These are phyloP conservation scores for Daphne laureola DNA, from an alignment of 441 rosid species.

Conservation along the genomic window DNA sequence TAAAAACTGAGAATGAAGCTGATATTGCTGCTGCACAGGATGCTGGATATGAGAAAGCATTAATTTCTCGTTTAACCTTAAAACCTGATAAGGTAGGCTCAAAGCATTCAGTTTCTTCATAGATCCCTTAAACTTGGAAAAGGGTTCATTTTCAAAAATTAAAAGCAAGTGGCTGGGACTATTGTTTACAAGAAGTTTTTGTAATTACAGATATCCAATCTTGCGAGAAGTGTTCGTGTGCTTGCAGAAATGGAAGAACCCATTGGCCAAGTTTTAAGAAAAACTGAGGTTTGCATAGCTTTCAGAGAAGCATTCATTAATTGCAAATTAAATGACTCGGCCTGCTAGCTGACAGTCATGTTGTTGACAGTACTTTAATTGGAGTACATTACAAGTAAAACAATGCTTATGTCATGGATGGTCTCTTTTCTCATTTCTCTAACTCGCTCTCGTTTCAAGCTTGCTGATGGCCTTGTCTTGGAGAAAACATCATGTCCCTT, in stretches of 20 bases:
- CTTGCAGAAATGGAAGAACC: conserved; percentile 57
- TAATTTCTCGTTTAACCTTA: conserved; percentile 34
- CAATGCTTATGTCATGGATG: neutral
- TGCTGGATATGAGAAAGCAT: conserved; percentile 35
- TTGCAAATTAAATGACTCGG: neutral
- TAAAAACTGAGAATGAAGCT: conserved; percentile 35
- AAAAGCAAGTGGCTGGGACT: no score
- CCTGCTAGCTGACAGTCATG: neutral
- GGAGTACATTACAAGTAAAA: neutral
- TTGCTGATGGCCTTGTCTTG: conserved; percentile 42
- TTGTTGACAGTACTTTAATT: neutral
- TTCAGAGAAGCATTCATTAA: neutral
- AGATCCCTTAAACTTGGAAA: no score
- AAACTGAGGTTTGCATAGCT: conserved; percentile 36
- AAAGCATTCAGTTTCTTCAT: no score
- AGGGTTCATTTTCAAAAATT: no score
- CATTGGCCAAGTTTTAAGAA: conserved; percentile 37
- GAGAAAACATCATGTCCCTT: conserved; percentile 43
- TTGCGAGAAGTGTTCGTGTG: conserved; percentile 37
- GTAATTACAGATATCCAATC: conserved; percentile 30
- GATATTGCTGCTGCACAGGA: conserved; percentile 34
- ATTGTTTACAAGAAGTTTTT: conserved; percentile 1
- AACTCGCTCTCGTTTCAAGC: conserved; percentile 22
- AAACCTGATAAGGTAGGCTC: conserved; percentile 40
- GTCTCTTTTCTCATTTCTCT: conserved; percentile 7